A percentile compares a stretch with the other conserved stretches of the same genome.
Evolutionary conservation across 768 basidiomycete species (phyloP).

Genomic region (Melanogaster broomeanus): DNA sequence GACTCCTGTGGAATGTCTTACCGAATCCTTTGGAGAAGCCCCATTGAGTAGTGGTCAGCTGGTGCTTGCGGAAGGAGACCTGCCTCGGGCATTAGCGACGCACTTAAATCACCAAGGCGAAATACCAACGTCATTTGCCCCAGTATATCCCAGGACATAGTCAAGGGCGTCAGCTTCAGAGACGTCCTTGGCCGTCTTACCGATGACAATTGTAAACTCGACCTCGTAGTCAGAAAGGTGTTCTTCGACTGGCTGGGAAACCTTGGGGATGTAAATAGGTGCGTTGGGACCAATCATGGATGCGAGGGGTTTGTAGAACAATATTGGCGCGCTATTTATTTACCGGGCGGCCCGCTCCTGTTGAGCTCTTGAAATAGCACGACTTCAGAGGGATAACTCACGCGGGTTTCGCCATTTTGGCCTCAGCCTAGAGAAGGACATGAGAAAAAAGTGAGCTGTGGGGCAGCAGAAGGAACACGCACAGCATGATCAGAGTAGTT

Average conservation of each 20-base stretch:
- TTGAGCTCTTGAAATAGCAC: background rate
- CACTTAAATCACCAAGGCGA: background rate
- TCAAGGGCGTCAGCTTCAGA: constrained; percentile 79
- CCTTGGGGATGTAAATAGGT: constrained; percentile 63
- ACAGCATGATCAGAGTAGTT: constrained; percentile 88
- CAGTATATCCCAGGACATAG: constrained; percentile 84
- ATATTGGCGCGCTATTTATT: constrained; percentile 56
- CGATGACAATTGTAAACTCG: constrained; percentile 81
- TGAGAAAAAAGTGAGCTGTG: background rate
- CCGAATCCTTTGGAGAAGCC: constrained; percentile 87
- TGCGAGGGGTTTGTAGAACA: constrained; percentile 79
- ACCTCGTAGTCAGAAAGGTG: constrained; percentile 84
- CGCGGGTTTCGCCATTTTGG: constrained; percentile 64
- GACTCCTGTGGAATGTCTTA: constrained; percentile 26
- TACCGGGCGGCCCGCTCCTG: background rate
- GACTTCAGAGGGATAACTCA: constrained; percentile 32
- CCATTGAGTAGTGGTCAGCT: constrained; percentile 84
- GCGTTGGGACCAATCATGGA: constrained; percentile 72
- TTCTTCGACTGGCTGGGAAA: constrained; percentile 66
- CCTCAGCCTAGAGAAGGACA: constrained; percentile 53
- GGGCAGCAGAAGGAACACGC: constrained; percentile 21
- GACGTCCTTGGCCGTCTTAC: constrained; percentile 79
- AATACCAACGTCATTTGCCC: constrained; percentile 67
- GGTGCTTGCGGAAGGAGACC: constrained; percentile 82
- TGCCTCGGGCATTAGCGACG: background rate